Conservation (phyloP, 73 alveolate species). For the Paramecium octaurelia region DNA sequence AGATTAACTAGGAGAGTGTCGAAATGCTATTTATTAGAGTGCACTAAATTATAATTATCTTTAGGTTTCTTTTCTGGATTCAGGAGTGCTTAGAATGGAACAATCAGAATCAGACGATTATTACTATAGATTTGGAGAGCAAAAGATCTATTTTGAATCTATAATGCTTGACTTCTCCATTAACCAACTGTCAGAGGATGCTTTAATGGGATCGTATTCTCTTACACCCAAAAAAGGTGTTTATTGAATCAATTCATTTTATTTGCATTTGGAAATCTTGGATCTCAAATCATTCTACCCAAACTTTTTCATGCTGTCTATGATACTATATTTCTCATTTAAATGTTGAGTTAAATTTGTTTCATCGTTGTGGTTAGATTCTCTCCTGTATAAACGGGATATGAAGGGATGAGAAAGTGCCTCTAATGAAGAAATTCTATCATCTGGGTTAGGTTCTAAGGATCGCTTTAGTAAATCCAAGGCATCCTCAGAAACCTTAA, state of each 20-base stretch:
- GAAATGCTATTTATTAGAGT: background rate
- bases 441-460: constrained; percentile 46
- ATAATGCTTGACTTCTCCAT: background rate
- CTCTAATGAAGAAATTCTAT: constrained; percentile 74
- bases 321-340: constrained; percentile 20
- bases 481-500: constrained; percentile 74
- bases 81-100: background rate
- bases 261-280: background rate
- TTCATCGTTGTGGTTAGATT: background rate
- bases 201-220: background rate
- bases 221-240: constrained; percentile 7
- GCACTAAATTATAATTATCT: background rate
- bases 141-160: background rate
- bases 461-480: constrained; percentile 67
- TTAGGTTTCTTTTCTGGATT: background rate
- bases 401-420: constrained; percentile 68
- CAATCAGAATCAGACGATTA: background rate
- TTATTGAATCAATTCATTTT: background rate
- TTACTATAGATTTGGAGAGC: background rate
- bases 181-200: background rate
- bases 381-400: background rate
- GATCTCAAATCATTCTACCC: background rate
- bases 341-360: background rate
- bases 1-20: background rate
- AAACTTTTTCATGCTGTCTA: constrained; percentile 14